Conservation (phyloP, 106 monocot species). For the Posidonia australis region DNA sequence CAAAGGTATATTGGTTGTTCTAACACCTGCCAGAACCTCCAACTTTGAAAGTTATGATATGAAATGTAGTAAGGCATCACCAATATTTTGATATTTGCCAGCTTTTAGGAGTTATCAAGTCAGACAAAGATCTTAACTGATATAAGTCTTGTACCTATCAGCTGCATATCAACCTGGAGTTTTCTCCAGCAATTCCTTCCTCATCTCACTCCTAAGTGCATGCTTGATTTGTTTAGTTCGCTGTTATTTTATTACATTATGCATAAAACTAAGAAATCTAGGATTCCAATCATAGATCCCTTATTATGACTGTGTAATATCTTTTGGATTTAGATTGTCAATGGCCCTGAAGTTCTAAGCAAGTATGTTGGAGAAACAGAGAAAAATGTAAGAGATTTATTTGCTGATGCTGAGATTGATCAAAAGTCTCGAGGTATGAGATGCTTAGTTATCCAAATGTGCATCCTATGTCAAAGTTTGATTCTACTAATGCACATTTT, state of each 20-base stretch:
- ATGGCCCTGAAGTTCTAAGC: conserved; percentile 98
- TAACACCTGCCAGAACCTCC: not conserved
- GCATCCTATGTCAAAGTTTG: not conserved
- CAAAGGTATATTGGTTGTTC: conserved; percentile 51
- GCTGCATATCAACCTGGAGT: too few relatives aligned
- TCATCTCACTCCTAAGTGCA: too few relatives aligned
- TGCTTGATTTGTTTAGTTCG: too few relatives aligned
- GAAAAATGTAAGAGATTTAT: conserved; percentile 98
- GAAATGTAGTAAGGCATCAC: not conserved
- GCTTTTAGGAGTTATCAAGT: too few relatives aligned
- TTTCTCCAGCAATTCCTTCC: too few relatives aligned
- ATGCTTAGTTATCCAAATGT: not conserved
- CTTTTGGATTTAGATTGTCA: conserved; percentile 74
- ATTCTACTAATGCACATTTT: not conserved
- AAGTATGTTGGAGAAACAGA: conserved; percentile 98
- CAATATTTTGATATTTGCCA: not conserved
- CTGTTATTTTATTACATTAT: too few relatives aligned
- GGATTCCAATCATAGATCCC: too few relatives aligned
- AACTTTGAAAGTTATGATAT: not conserved
- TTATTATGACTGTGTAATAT: not conserved
- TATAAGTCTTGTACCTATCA: too few relatives aligned
- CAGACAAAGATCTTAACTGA: too few relatives aligned
- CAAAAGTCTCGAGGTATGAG: conserved; percentile 62
- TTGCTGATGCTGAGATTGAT: conserved; percentile 98
- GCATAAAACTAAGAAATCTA: too few relatives aligned